Evolutionary conservation across 768 basidiomycete genomes (phyloP), one percentile per base, ranked within the genome.

Genomic region (Rhodotorula diobovata): DNA sequence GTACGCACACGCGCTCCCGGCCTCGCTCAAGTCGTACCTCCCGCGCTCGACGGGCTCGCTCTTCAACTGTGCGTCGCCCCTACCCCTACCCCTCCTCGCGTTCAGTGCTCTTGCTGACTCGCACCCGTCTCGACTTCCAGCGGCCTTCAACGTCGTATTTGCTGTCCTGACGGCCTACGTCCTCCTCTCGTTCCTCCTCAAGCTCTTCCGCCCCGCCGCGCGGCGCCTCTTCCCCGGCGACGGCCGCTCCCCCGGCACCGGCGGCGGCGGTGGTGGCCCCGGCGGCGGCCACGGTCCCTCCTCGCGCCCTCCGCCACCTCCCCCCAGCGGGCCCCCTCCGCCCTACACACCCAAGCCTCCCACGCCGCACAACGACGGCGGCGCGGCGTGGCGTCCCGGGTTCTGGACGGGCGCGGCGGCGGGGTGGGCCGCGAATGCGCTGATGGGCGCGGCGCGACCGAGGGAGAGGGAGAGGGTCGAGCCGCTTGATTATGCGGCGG

Each of bases 351-450:
- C 65, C 14, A 56, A 53, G 25, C 51, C 64, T 5, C 12, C 46
- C 18, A 2, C 56, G 23, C 15, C 25, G 15, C 16, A 7, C 18
- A 15, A 14, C 30, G 16, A 57, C 68, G 63, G 59, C 35, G 79
- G 77, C 35, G 37, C n/a, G 30, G 34, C 37, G 53, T 87, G 86
- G 86, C 80, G 82, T 53, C 88, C 89, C 20, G 91, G 91, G 7
- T 93, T 95, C 79, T 93, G 88, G 89, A 88, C 89, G 3, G 93
- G 93, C 7, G 86, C 90, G 14, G 85, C 86, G 1, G 76, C 89
- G 2, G 93, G 91, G 14, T 88, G 63, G 62, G 66, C 60, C 3
- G 64, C 60, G 84, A 80, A 87, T 84, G 77, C 79, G 79, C 25
- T 62, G 20, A 34, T 65, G 23, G 48, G 60, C 0, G 15, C 60